phyloP scores from a whole-genome alignment of 352 stramenopile genomes.

The Hyphochytrium catenoides region DNA sequence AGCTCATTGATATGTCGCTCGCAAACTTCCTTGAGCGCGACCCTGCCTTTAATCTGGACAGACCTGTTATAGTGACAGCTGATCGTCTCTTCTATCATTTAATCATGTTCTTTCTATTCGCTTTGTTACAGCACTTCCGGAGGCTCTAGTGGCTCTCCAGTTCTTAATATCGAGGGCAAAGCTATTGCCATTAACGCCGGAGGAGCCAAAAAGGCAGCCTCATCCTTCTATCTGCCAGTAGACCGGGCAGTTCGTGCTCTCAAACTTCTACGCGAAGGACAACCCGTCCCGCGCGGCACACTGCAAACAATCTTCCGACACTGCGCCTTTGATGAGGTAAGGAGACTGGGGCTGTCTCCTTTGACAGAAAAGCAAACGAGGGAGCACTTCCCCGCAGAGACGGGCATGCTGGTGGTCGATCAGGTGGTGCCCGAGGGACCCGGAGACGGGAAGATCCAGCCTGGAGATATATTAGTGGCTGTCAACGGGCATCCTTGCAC shows the following conservation, averaged over 20 bases:
- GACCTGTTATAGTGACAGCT: too few relatives aligned
- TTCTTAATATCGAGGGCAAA: slow-evolving; percentile 57
- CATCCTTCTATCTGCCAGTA: slow-evolving; percentile 68
- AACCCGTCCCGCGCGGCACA: slow-evolving; percentile 35
- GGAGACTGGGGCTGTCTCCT: slow-evolving; percentile 32
- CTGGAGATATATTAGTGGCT: slow-evolving; percentile 57
- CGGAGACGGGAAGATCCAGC: slow-evolving; percentile 34
- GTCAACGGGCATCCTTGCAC: slow-evolving; percentile 42
- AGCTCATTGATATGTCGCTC: neutral
- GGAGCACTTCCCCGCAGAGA: slow-evolving; percentile 39
- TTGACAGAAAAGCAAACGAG: slow-evolving; percentile 42
- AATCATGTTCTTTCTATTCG: neutral
- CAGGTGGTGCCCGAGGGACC: slow-evolving; percentile 55
- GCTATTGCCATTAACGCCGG: slow-evolving; percentile 73
- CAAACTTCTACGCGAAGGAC: slow-evolving; percentile 22
- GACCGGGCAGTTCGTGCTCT: slow-evolving; percentile 56
- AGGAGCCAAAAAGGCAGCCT: slow-evolving; percentile 54
- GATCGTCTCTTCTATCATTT: too few relatives aligned
- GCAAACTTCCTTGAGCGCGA: too few relatives aligned
- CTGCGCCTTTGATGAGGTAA: slow-evolving; percentile 65
- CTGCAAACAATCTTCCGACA: slow-evolving; percentile 65
- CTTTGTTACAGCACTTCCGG: slow-evolving; percentile 34
- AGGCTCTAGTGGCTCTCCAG: slow-evolving; percentile 59
- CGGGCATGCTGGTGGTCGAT: slow-evolving; percentile 65
- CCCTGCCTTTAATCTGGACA: too few relatives aligned